Conservation (phyloP, 2,329 filamentous ascomycete genomes). For the Trichoderma hamatum region DNA sequence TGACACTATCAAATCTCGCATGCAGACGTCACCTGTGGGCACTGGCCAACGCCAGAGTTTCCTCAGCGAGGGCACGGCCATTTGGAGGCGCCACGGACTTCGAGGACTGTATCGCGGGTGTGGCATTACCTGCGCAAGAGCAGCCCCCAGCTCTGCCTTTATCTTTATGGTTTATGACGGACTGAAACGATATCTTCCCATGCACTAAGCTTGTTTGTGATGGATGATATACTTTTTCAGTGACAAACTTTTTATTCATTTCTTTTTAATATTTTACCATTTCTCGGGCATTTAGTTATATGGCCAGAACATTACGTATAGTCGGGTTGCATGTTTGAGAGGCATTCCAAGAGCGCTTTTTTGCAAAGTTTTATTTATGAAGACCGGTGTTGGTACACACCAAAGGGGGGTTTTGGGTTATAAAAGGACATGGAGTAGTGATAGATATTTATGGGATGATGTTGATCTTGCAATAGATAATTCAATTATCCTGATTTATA, state of each 20-base stretch:
- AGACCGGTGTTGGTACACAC: not conserved
- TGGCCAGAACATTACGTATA: not conserved
- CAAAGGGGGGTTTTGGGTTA: constrained; percentile 5
- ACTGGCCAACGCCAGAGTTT: constrained; percentile 67
- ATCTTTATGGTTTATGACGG: constrained; percentile 96
- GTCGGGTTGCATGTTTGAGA: not conserved
- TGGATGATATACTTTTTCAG: not conserved
- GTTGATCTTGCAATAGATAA: constrained; percentile 8
- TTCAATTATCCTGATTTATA: not conserved
- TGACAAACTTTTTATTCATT: not conserved
- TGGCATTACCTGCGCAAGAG: constrained; percentile 85
- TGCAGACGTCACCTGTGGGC: constrained; percentile 83
- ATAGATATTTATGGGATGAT: constrained; percentile 9
- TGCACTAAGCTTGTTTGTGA: constrained; percentile 41
- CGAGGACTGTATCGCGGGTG: constrained; percentile 90
- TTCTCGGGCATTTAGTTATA: constrained; percentile 23
- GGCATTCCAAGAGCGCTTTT: constrained; percentile 7
- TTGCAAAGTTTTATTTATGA: not conserved
- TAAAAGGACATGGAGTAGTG: constrained; percentile 19
- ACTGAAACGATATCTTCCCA: constrained; percentile 69
- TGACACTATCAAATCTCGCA: constrained; percentile 94
- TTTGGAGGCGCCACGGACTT: constrained; percentile 84
- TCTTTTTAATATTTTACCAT: constrained; percentile 27
- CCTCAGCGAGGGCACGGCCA: constrained; percentile 65
- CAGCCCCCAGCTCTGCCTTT: constrained; percentile 94